Evolutionary conservation across 2,329 filamentous ascomycete species (phyloP), one percentile per base, ranked within the genome.

Genomic region (Scedosporium dehoogii): DNA sequence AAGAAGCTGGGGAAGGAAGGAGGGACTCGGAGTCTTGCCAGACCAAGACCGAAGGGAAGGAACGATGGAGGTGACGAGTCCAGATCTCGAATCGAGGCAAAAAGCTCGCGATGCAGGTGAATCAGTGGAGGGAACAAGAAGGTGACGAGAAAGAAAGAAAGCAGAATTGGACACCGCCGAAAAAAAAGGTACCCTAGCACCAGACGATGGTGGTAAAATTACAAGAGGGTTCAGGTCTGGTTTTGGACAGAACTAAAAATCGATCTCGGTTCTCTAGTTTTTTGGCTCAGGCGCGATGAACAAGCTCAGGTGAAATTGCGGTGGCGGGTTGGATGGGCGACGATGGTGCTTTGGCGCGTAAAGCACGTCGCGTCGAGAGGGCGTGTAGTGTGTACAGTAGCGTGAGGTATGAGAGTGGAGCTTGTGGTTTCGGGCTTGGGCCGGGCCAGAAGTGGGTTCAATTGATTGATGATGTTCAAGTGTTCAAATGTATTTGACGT

Each of bases 331-430:
- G 59, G 21, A 44, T 51, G 58, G 58, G 58, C 58, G 58, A 60
- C 58, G 58, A 60, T 58, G 55, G 55, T 60, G 58, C 58, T 60
- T 27, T 61, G 46, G 21, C 59, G 59, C 59, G 59, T 61, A 61
- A 61, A 61, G 59, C 59, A 61, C 59, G 59, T 51, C 25, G 29
- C 57, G 57, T 59, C 57, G 10, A 23, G 46, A 48, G 59, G 33
- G 44, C 44, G 29, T 25, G 46, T 56, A 27, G 46, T 61, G 46
- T 27, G 29, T 38, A 48, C 9, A 23, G 58, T 60, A 25, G 48
- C 51, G 25, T 33, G 16, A 3, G 23, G 42, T 21, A 33, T 10
- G n/a, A 25, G 58, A 48, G 41, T 48, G 38, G 42, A 33, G n/a
- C n/a, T 21, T 25, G 25, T 6, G 21, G 29, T 16, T 7, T 41